Base-by-base conservation (phyloP, 345 rosid species). In the Eutrema japonicum region DNA sequence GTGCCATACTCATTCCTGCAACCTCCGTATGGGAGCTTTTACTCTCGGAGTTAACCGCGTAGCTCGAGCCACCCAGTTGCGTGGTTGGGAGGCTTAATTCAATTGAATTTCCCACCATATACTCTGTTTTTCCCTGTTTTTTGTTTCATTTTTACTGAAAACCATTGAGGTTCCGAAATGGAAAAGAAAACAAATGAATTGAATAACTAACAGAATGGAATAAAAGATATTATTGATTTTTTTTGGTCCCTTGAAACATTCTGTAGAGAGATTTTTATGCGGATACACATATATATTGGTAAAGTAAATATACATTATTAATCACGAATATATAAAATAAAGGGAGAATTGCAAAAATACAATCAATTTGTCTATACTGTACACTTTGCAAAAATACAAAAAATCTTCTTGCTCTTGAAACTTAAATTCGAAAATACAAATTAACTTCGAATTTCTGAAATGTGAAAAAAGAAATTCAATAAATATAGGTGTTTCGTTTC, bases 21-120 rank as follows among this genome's bases (percentile, higher is more conserved):
- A 80, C 80, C 94, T 92, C 46, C 92, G 99, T 53, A 96, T 96
- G 98, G 99, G 99, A 32, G 99, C 99, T 64, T 96, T 96, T 77
- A 90, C 99, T 3, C 99, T 96, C 0, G 99, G 97, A 3, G 91
- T 96, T 36, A 92, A 88, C 87, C 86, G 98, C 4, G 98, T 96
- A 47, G 99, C 98, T 2, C 87, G 98, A 13, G 96, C 98, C 64
- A 88, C 97, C 32, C 77, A 80, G 59, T 77, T 92, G 27, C 85
- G 99, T 77, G 99, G 98, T 55, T 96, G 99, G 98, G 98, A 92
- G 78, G 98, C 97, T 64, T 96, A 73, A 81, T 36, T 9, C 66
- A 9, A 1, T n/a, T 49, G 61, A 50, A 36, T 46, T 49, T 1
- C 2, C 29, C 48, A 18, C 33, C 43, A 3, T 51, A 4, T 62